A percentile compares a stretch with the other conserved stretches of the same genome.
These are phyloP conservation scores for Cadophora luteo-olivacea DNA, from an alignment of 2,329 filamentous ascomycete species.

Conservation along the genomic window DNA sequence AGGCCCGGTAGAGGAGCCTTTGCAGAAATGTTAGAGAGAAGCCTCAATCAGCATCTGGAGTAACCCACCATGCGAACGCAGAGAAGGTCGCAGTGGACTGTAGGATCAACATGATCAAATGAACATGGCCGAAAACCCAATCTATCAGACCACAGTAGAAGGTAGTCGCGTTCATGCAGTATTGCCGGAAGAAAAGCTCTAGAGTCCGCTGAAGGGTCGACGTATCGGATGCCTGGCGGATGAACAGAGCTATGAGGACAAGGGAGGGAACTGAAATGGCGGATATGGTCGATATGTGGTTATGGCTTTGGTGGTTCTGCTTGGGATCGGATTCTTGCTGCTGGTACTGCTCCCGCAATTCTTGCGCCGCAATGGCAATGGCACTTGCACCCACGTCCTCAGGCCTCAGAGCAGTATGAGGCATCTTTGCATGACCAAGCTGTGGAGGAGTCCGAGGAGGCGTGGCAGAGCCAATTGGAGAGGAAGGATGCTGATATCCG, in stretches of 20 bases:
- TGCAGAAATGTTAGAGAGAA: constrained; percentile 27
- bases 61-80: constrained; percentile 43
- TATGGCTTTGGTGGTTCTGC: background rate
- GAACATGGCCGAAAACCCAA: constrained; percentile 46
- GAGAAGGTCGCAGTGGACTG: constrained; percentile 44
- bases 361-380: constrained; percentile 8
- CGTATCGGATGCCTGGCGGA: background rate
- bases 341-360: constrained; percentile 11
- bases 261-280: background rate
- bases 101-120: constrained; percentile 34
- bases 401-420: constrained; percentile 1
- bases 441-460: background rate
- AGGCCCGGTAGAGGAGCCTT: constrained; percentile 85
- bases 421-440: constrained; percentile 12
- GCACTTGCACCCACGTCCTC: constrained; percentile 1
- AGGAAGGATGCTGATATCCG: constrained; percentile 1
- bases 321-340: constrained; percentile 1
- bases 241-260: background rate
- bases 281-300: background rate
- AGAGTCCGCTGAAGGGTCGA: background rate
- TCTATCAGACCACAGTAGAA: constrained; percentile 42
- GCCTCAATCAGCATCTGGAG: background rate
- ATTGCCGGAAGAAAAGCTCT: constrained; percentile 16
- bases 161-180: constrained; percentile 45
- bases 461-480: background rate